Conservation (phyloP, 441 rosid genomes). For the Populus hybrid region DNA sequence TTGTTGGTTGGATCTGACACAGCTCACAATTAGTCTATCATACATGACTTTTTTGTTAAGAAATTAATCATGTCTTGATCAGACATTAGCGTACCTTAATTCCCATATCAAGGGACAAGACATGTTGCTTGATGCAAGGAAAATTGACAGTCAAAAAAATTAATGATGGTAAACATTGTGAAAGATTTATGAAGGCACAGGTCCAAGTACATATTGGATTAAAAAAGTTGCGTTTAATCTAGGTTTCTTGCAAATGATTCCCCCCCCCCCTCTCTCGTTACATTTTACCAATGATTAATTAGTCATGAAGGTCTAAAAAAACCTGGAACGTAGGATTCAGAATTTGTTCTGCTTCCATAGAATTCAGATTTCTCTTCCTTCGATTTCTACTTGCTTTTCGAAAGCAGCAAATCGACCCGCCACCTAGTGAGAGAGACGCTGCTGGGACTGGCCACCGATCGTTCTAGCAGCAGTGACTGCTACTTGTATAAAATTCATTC, state of each 20-base stretch:
- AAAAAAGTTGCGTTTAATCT: conserved; percentile 13
- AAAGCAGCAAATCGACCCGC: not conserved
- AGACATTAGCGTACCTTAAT: conserved; percentile 7
- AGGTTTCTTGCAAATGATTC: conserved; percentile 5
- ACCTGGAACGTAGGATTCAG: too few relatives aligned
- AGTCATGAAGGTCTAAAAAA: not conserved
- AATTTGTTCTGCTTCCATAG: too few relatives aligned
- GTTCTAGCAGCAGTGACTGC: not conserved
- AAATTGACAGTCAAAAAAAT: not conserved
- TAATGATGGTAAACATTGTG: not conserved
- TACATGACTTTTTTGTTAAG: not conserved
- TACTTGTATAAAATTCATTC: not conserved
- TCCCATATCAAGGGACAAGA: conserved; percentile 13
- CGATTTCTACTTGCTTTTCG: too few relatives aligned
- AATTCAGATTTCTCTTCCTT: too few relatives aligned
- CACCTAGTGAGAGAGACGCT: not conserved
- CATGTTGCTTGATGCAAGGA: conserved; percentile 15
- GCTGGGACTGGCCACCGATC: not conserved
- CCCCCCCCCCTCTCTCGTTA: not conserved
- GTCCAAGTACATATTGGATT: conserved; percentile 14
- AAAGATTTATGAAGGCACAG: conserved; percentile 11
- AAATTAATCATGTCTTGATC: not conserved
- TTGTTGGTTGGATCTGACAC: conserved; percentile 23
- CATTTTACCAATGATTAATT: not conserved
- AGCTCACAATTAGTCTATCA: conserved; percentile 15